A percentile compares a stretch with the other conserved stretches of the same genome.
Conservation (phyloP, 192 early-diverging fungal genomes). For the Borealophlyctis nickersoniae region DNA sequence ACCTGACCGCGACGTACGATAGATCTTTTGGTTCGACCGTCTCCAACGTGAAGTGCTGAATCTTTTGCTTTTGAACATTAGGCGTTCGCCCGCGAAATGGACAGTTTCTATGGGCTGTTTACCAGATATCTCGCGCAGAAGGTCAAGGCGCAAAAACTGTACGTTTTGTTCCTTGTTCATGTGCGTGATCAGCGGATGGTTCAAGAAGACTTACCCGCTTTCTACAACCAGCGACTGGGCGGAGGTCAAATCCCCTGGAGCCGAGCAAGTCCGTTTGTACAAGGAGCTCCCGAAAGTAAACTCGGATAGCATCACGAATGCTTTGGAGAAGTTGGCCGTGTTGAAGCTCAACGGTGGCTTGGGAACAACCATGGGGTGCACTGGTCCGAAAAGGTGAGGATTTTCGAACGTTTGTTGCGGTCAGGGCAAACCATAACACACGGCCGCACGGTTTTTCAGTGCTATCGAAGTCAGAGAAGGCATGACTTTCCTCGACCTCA, state of each 20-base stretch:
- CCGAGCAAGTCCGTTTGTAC: constrained; percentile 71
- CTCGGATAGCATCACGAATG: constrained; percentile 41
- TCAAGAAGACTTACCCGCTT: too few relatives aligned
- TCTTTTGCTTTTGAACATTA: constrained; percentile 32
- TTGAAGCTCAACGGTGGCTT: constrained; percentile 99
- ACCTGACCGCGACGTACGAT: constrained; percentile 50
- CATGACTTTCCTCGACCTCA: constrained; percentile 97
- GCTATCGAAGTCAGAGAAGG: constrained; percentile 98
- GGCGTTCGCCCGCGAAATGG: constrained; percentile 46
- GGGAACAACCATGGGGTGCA: constrained; percentile 98
- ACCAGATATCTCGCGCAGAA: constrained; percentile 79
- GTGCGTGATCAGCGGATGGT: background rate
- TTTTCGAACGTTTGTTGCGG: too few relatives aligned
- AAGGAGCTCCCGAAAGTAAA: constrained; percentile 55
- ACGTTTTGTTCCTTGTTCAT: too few relatives aligned
- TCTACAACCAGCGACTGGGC: constrained; percentile 94
- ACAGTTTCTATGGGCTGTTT: constrained; percentile 49
- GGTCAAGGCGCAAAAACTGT: constrained; percentile 75
- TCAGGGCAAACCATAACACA: too few relatives aligned
- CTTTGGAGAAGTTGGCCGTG: constrained; percentile 90
- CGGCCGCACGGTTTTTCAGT: constrained; percentile 38
- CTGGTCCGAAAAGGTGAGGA: constrained; percentile 87
- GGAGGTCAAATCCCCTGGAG: constrained; percentile 86
- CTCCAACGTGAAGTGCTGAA: background rate
- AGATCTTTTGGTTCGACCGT: background rate